These are phyloP conservation scores for Teunomyces panamensis DNA, from an alignment of 805 yeast genomes.

Conservation along the genomic window DNA sequence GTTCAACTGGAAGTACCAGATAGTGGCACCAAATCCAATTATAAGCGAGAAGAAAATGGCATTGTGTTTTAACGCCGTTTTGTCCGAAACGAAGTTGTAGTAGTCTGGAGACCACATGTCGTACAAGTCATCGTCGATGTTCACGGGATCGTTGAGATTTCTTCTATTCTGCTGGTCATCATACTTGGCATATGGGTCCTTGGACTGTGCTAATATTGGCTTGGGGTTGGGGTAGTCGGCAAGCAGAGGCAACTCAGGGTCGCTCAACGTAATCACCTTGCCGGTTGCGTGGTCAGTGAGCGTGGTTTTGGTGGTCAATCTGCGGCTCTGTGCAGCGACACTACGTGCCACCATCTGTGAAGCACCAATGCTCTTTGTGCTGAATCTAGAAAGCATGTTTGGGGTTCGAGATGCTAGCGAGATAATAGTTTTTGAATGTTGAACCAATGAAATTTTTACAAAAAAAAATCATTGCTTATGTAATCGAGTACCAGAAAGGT, in stretches of 20 bases:
- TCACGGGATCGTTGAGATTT: slow-evolving; percentile 69
- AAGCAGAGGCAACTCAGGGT: slow-evolving; percentile 40
- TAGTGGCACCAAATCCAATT: slow-evolving; percentile 42
- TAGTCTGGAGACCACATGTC: slow-evolving; percentile 89
- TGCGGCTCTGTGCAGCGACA: slow-evolving; percentile 8
- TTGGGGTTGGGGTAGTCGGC: slow-evolving; percentile 66
- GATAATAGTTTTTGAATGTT: neutral
- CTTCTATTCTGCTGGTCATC: slow-evolving; percentile 82
- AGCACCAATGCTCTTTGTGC: slow-evolving; percentile 12
- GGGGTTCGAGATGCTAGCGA: neutral
- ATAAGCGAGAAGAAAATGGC: slow-evolving; percentile 44
- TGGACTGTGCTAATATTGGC: slow-evolving; percentile 56
- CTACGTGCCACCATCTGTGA: slow-evolving; percentile 10
- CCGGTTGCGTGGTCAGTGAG: slow-evolving; percentile 42
- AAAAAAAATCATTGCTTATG: slow-evolving; percentile 5
- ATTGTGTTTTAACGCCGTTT: slow-evolving; percentile 58
- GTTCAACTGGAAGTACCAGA: slow-evolving; percentile 47
- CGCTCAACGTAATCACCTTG: slow-evolving; percentile 36
- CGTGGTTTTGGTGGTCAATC: slow-evolving; percentile 33
- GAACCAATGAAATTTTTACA: slow-evolving; percentile 6
- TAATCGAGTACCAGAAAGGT: neutral
- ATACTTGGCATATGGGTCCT: slow-evolving; percentile 69
- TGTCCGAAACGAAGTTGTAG: slow-evolving; percentile 56
- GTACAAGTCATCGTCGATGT: slow-evolving; percentile 66
- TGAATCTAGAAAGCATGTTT: slow-evolving; percentile 29